Conservation (phyloP, 2,329 filamentous ascomycete species). For the Mycosphaerella arachidis region DNA sequence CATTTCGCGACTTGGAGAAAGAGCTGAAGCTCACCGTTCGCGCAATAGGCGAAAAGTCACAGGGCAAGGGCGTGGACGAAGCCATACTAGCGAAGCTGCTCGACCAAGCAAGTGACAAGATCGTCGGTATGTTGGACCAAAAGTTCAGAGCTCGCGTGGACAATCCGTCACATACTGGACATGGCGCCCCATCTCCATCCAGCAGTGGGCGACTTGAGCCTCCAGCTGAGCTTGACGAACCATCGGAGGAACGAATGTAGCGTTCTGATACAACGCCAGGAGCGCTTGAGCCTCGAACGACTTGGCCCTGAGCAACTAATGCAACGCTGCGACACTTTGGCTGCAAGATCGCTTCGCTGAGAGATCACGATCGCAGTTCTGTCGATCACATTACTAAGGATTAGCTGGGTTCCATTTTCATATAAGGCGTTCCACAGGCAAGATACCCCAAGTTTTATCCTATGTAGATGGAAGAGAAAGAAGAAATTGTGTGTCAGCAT, state of each 20-base stretch:
- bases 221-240: slow-evolving; percentile 7
- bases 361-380: neutral
- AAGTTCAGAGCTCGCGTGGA: slow-evolving; percentile 51
- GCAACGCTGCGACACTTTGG: neutral
- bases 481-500: neutral
- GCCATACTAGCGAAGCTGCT: slow-evolving; percentile 53
- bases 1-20: slow-evolving; percentile 52
- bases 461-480: neutral
- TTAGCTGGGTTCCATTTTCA: neutral
- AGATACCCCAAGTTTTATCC: neutral
- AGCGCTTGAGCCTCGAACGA: slow-evolving; percentile 8
- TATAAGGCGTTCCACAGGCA: neutral
- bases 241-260: slow-evolving; percentile 6
- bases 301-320: neutral
- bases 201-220: slow-evolving; percentile 3
- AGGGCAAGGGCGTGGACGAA: slow-evolving; percentile 40
- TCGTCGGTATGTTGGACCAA: slow-evolving; percentile 68
- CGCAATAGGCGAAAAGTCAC: slow-evolving; percentile 40
- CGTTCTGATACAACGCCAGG: slow-evolving; percentile 17
- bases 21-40: slow-evolving; percentile 50
- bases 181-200: slow-evolving; percentile 6
- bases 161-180: slow-evolving; percentile 21
- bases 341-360: neutral
- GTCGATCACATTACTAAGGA: neutral
- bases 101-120: slow-evolving; percentile 69